These are phyloP conservation scores for Cryptosporidium tyzzeri DNA, from an alignment of 169 alveolate species.

Conservation along the genomic window DNA sequence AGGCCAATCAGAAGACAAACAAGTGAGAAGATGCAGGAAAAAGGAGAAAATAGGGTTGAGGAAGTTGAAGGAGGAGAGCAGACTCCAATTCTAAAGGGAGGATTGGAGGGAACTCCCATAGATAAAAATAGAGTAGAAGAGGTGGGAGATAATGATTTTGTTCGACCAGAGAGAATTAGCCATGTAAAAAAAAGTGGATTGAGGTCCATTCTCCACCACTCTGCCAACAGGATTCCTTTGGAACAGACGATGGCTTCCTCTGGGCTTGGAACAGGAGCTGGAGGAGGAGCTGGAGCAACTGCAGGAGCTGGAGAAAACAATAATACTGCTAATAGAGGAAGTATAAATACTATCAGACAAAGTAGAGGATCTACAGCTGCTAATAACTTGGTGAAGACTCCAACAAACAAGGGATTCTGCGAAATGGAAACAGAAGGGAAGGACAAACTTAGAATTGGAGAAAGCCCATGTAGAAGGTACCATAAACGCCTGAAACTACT, in stretches of 20 bases:
- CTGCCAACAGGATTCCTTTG: constrained; percentile 37
- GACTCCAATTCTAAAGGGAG: constrained; percentile 48
- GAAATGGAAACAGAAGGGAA: constrained; percentile 27
- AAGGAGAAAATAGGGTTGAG: neutral
- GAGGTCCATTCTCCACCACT: constrained; percentile 61
- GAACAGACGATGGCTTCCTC: neutral
- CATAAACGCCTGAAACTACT: constrained; percentile 58
- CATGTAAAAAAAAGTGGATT: constrained; percentile 64
- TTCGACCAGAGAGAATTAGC: constrained; percentile 69
- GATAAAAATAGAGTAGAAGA: constrained; percentile 21
- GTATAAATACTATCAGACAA: neutral
- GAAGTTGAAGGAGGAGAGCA: constrained; percentile 15
- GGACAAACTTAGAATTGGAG: constrained; percentile 42
- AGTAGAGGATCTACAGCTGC: neutral
- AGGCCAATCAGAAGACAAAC: constrained; percentile 62
- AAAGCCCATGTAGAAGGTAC: constrained; percentile 71
- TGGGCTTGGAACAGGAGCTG: neutral
- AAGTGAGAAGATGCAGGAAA: neutral
- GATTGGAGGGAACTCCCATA: constrained; percentile 18
- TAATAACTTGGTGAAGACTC: constrained; percentile 47
- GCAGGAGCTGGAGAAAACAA: constrained; percentile 10
- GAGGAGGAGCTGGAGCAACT: neutral
- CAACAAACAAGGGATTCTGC: constrained; percentile 31
- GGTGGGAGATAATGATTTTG: constrained; percentile 27
- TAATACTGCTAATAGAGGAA: neutral